Percentiles rank a stretch among this genome's conserved stretches.
Evolutionary conservation across 2,329 filamentous ascomycete genomes (phyloP).

Genomic region (Paraphaeosphaeria minitans): DNA sequence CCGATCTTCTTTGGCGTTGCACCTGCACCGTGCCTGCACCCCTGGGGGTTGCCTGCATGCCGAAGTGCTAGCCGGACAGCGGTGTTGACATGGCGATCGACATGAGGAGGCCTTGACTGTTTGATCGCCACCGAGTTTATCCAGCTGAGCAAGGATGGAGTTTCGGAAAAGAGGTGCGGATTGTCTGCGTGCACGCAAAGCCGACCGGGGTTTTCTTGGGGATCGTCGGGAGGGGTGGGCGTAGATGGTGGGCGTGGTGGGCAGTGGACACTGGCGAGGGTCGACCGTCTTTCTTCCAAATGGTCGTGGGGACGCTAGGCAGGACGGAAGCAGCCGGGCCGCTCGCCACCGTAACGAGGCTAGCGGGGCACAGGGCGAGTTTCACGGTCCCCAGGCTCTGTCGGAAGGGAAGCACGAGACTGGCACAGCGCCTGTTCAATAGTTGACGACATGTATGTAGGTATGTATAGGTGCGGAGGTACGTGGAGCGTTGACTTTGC

Average conservation of each 20-base stretch:
- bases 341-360: background rate
- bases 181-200: background rate
- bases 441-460: slow-evolving; percentile 13
- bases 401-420: slow-evolving; percentile 11
- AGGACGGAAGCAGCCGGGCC: slow-evolving; percentile 15
- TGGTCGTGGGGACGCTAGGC: background rate
- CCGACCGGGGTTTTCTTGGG: background rate
- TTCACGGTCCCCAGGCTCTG: background rate
- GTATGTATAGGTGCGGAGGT: slow-evolving; percentile 3
- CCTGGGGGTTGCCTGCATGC: background rate
- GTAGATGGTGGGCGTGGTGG: too few species aligned
- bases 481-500: background rate
- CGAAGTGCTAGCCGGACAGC: background rate
- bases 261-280: too few species aligned
- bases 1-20: background rate
- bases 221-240: background rate
- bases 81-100: background rate
- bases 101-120: background rate
- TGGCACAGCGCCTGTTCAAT: slow-evolving; percentile 15
- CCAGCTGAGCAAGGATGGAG: background rate
- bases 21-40: too few species aligned
- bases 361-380: slow-evolving; percentile 8
- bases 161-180: background rate
- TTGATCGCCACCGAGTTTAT: slow-evolving; percentile 9
- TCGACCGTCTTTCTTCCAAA: too few species aligned